Percentiles rank a stretch among this genome's conserved stretches.
phyloP scores from a whole-genome alignment of 805 yeast species.

The Pichia thaimueangensis region DNA sequence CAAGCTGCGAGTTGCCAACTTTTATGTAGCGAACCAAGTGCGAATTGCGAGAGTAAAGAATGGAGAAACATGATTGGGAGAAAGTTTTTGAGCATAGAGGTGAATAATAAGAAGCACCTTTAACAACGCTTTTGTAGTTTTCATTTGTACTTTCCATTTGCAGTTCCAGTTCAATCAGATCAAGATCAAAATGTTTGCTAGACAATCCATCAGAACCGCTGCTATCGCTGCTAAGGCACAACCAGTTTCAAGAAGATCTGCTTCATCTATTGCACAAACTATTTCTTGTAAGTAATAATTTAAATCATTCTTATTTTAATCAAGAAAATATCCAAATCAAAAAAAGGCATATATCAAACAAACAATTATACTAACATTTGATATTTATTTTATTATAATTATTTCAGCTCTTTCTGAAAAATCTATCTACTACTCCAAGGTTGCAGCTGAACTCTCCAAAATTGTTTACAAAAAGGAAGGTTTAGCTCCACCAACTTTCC shows the following conservation, averaged over 20 bases:
- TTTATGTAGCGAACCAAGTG: too few relatives aligned
- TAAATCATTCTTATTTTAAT: background rate
- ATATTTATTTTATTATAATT: conserved; percentile 22
- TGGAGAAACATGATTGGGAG: too few relatives aligned
- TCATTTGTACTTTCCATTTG: too few relatives aligned
- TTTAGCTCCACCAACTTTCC: conserved; percentile 79
- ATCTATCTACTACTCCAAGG: conserved; percentile 74
- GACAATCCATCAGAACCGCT: conserved; percentile 27
- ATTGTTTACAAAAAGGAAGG: conserved; percentile 88
- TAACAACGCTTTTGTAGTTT: background rate
- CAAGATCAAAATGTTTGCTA: conserved; percentile 26
- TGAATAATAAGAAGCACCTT: too few relatives aligned
- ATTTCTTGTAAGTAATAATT: conserved; percentile 1
- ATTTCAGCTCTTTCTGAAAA: conserved; percentile 38
- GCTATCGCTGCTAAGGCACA: conserved; percentile 21
- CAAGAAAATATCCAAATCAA: too few relatives aligned
- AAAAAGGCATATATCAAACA: too few relatives aligned
- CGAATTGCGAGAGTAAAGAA: too few relatives aligned
- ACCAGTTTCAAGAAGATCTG: conserved; percentile 32
- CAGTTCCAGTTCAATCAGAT: background rate
- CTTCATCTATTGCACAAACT: conserved; percentile 32
- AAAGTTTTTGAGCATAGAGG: too few relatives aligned
- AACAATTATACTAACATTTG: conserved; percentile 15
- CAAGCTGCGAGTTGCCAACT: too few relatives aligned
- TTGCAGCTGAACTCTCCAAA: conserved; percentile 49